phyloP scores from a whole-genome alignment of 768 basidiomycete species.

The Austroboletus eburneus region DNA sequence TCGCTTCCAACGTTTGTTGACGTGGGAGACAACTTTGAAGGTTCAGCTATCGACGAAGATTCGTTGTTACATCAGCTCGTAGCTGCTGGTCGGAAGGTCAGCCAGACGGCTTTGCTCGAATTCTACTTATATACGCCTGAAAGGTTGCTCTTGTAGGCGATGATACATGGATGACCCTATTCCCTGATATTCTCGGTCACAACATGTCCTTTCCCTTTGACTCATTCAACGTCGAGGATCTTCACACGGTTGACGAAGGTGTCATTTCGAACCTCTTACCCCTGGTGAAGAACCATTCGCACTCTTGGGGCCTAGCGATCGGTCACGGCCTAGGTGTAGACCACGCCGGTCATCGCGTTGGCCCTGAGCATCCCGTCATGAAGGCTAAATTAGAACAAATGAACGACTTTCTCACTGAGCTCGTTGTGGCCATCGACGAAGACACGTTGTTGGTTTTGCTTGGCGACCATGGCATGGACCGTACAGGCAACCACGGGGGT shows the following conservation, averaged over 20 bases:
- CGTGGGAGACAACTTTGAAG: constrained; percentile 90
- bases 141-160: constrained; percentile 92
- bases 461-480: constrained; percentile 98
- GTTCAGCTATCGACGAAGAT: constrained; percentile 81
- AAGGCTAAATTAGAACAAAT: constrained; percentile 81
- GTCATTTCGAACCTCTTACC: constrained; percentile 83
- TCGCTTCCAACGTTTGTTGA: constrained; percentile 95
- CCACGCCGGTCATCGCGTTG: constrained; percentile 92
- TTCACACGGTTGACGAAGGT: constrained; percentile 92
- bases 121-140: constrained; percentile 11
- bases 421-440: constrained; percentile 73
- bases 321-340: constrained; percentile 96
- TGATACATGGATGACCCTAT: constrained; percentile 93
- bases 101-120: background rate
- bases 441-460: constrained; percentile 89
- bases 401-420: constrained; percentile 69
- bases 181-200: constrained; percentile 66
- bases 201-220: constrained; percentile 85
- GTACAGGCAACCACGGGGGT: constrained; percentile 92
- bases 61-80: constrained; percentile 75
- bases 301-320: constrained; percentile 80
- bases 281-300: constrained; percentile 49
- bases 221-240: constrained; percentile 97
- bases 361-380: constrained; percentile 87
- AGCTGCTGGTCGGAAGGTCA: constrained; percentile 56